Conservation (phyloP, 495 filamentous ascomycete species). For the Penicillium coffeae region DNA sequence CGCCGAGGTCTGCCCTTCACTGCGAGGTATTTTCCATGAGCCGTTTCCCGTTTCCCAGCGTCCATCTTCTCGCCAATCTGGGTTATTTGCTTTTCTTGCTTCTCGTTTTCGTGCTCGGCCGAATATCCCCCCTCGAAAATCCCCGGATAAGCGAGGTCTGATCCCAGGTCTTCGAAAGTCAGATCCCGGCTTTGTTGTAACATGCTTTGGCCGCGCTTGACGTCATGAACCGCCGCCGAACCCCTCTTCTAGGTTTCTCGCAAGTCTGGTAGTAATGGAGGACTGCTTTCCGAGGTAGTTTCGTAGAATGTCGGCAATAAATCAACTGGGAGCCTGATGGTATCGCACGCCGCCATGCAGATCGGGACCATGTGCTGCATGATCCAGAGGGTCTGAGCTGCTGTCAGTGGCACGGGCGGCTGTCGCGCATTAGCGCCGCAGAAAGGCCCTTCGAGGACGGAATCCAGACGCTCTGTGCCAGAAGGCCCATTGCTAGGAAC, state of each 20-base stretch:
- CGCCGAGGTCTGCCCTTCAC: background rate
- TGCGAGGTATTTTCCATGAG: background rate
- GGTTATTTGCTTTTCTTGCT: background rate
- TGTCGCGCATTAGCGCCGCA: background rate
- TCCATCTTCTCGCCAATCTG: background rate
- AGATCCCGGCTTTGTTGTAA: constrained; percentile 3
- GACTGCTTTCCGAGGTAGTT: background rate
- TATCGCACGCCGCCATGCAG: background rate
- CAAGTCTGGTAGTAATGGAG: too few species aligned
- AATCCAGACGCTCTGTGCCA: background rate
- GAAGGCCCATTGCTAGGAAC: background rate
- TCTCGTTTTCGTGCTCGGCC: constrained; percentile 1
- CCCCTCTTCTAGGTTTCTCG: background rate
- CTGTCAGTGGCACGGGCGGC: background rate
- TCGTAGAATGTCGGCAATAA: background rate
- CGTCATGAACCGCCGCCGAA: constrained; percentile 6
- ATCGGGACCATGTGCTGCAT: background rate
- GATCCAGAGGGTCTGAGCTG: background rate
- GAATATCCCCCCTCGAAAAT: background rate
- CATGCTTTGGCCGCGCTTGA: constrained; percentile 11
- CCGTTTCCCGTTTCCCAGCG: background rate
- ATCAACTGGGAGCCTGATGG: background rate
- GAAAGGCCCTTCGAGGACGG: background rate
- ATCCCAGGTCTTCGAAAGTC: constrained; percentile 11
- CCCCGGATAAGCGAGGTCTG: constrained; percentile 16